Evolutionary conservation across 75 land plant genomes (phyloP).

Genomic region (Selaginella tamariscina): DNA sequence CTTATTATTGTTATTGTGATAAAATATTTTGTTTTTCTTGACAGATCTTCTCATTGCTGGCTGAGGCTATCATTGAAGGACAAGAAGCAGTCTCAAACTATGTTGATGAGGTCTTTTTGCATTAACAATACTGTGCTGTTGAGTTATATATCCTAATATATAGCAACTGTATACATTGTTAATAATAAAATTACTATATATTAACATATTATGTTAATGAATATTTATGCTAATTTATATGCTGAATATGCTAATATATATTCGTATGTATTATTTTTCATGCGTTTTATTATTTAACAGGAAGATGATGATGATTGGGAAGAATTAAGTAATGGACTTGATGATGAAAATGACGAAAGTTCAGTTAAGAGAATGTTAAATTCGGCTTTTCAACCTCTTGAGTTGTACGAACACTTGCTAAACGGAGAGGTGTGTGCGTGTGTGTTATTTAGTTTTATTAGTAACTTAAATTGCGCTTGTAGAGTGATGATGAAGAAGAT

Average conservation of each 20-base stretch:
- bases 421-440: conserved; percentile 32
- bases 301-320: conserved; percentile 86
- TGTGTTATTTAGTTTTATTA: neutral
- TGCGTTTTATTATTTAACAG: conserved; percentile 12
- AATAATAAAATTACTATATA: no score
- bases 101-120: conserved; percentile 35
- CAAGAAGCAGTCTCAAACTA: conserved; percentile 55
- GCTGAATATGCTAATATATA: neutral
- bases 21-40: neutral
- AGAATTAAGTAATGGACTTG: conserved; percentile 30
- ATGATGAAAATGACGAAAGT: conserved; percentile 31
- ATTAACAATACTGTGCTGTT: neutral
- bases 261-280: neutral
- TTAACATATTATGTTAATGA: no score
- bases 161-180: no score
- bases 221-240: no score
- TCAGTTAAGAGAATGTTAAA: conserved; percentile 11
- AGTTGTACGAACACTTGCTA: conserved; percentile 48
- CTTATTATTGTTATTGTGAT: neutral
- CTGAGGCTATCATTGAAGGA: conserved; percentile 56
- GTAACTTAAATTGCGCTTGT: neutral
- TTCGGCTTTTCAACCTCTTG: conserved; percentile 45
- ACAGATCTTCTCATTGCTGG: conserved; percentile 63
- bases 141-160: neutral
- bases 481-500: conserved; percentile 43